phyloP scores from a whole-genome alignment of 805 yeast genomes.

The Helenozyma baotianmanensis region DNA sequence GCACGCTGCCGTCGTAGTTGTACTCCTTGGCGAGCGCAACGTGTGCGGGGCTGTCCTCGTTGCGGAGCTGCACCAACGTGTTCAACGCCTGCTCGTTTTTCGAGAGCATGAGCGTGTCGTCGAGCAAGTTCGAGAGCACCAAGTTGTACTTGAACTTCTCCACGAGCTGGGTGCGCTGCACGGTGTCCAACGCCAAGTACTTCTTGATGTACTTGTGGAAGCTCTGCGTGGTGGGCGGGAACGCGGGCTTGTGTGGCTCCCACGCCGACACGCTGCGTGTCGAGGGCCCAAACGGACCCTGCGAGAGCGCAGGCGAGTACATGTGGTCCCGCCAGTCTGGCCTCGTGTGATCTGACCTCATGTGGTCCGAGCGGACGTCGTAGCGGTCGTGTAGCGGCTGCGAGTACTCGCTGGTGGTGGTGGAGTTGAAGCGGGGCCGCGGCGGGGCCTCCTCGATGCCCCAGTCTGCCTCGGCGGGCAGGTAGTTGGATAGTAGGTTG shows the following conservation, averaged over 20 bases:
- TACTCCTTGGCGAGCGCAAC: constrained; percentile 3
- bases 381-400: constrained; percentile 7
- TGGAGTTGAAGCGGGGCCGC: constrained; percentile 7
- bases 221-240: constrained; percentile 11
- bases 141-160: constrained; percentile 40
- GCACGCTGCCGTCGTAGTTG: constrained; percentile 21
- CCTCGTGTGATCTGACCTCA: too few relatives aligned
- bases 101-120: constrained; percentile 38
- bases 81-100: constrained; percentile 35
- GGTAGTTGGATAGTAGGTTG: constrained; percentile 7
- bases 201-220: constrained; percentile 21
- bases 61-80: constrained; percentile 9
- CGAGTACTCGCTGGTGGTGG: constrained; percentile 17
- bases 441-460: constrained; percentile 16
- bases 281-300: too few relatives aligned
- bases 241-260: background rate
- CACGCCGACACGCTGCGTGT: background rate
- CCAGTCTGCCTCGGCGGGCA: constrained; percentile 20
- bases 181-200: constrained; percentile 20
- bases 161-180: constrained; percentile 22
- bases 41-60: background rate
- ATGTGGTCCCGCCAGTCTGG: too few relatives aligned
- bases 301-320: too few relatives aligned
- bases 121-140: constrained; percentile 34
- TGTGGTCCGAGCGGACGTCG: background rate